These are phyloP conservation scores for Metschnikowia shivogae DNA, from an alignment of 805 yeast species.

Conservation along the genomic window DNA sequence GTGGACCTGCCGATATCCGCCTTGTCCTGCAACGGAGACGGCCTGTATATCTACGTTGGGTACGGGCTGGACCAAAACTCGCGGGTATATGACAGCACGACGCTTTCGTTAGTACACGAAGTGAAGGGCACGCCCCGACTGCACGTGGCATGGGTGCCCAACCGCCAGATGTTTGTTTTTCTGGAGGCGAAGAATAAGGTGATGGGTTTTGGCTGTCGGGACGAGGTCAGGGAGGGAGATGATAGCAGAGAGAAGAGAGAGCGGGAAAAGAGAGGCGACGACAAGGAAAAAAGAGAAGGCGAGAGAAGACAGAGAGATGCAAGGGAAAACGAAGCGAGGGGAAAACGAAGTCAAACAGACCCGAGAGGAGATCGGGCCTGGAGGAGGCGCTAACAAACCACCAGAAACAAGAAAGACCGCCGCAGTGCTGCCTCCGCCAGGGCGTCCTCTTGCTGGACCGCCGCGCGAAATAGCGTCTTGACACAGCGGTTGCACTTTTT, in stretches of 20 bases:
- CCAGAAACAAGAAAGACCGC: too few relatives aligned
- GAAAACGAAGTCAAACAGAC: not conserved
- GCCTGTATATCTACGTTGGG: slow-evolving; percentile 41
- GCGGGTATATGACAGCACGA: slow-evolving; percentile 34
- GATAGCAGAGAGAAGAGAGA: not conserved
- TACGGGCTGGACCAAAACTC: slow-evolving; percentile 41
- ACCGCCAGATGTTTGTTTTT: slow-evolving; percentile 28
- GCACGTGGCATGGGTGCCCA: slow-evolving; percentile 33
- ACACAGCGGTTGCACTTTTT: not conserved
- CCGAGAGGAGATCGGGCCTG: not conserved
- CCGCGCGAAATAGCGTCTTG: not conserved
- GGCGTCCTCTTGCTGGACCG: too few relatives aligned
- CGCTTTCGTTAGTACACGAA: slow-evolving; percentile 28
- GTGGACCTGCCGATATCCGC: slow-evolving; percentile 42
- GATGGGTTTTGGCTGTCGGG: slow-evolving; percentile 14
- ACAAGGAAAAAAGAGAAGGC: not conserved
- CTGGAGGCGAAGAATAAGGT: slow-evolving; percentile 29
- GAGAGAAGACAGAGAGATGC: not conserved
- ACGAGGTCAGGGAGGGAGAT: not conserved
- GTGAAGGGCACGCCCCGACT: slow-evolving; percentile 10
- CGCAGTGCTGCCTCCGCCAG: too few relatives aligned
- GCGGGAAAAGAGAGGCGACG: not conserved
- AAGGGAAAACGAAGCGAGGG: not conserved
- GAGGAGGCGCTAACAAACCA: too few relatives aligned
- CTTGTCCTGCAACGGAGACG: slow-evolving; percentile 43